Evolutionary conservation across 1,284 basidiomycete genomes (phyloP).

Genomic region (Malassezia sp.): DNA sequence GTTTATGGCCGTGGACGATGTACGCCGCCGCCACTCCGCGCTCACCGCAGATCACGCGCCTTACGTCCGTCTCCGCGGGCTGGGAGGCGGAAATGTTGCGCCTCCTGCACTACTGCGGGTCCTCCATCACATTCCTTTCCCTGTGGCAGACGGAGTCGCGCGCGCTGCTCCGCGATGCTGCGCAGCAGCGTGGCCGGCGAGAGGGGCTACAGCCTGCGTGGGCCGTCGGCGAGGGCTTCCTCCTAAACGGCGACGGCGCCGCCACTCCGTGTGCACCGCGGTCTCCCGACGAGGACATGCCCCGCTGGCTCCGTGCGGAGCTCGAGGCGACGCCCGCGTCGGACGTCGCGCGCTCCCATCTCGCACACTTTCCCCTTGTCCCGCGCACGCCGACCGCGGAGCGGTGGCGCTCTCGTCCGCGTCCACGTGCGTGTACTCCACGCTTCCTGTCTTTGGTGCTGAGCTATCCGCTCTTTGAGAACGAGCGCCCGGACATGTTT

Average conservation of each 20-base stretch:
- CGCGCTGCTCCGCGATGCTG: constrained; percentile 36
- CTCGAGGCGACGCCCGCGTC: constrained; percentile 20
- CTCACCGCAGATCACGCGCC: constrained; percentile 22
- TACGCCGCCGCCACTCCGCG: constrained; percentile 4
- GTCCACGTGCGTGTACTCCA: constrained; percentile 22
- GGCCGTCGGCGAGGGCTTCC: constrained; percentile 23
- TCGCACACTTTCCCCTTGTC: constrained; percentile 26
- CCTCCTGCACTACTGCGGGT: constrained; percentile 36
- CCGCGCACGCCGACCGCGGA: constrained; percentile 4
- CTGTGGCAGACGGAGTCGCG: constrained; percentile 40
- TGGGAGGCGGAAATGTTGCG: constrained; percentile 42
- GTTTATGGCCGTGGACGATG: constrained; percentile 34
- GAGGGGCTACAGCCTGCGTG: constrained; percentile 20
- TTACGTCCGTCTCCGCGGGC: constrained; percentile 36
- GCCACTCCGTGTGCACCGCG: constrained; percentile 9
- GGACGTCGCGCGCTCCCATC: constrained; percentile 28
- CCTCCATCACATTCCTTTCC: constrained; percentile 28
- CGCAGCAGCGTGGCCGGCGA: constrained; percentile 19
- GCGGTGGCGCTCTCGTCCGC: constrained; percentile 5
- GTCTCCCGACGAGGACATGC: constrained; percentile 27
- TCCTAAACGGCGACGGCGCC: background rate
- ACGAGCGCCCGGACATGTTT: constrained; percentile 35
- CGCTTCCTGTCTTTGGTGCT: constrained; percentile 33
- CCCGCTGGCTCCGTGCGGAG: constrained; percentile 39
- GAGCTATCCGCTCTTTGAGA: constrained; percentile 34